Conservation (phyloP, 345 rosid genomes). For the Acer saccharum region DNA sequence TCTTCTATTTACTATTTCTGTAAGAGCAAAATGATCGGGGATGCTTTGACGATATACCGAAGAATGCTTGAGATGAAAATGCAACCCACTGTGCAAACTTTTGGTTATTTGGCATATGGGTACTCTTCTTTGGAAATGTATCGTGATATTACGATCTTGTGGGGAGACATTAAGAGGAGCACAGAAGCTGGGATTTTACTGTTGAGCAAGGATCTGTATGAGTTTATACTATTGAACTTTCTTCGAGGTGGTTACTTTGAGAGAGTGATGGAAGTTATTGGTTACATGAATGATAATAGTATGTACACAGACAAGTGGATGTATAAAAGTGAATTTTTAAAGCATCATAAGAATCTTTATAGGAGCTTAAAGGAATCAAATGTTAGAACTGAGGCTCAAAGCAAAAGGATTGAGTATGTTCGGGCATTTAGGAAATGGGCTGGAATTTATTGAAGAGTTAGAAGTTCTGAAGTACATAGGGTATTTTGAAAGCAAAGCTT, state of each 20-base stretch:
- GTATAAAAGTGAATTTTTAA: slow-evolving; percentile 67
- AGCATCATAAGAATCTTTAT: slow-evolving; percentile 75
- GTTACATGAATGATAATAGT: slow-evolving; percentile 48
- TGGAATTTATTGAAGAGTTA: slow-evolving; percentile 33
- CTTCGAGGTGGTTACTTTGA: slow-evolving; percentile 91
- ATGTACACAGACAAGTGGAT: slow-evolving; percentile 58
- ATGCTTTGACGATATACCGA: slow-evolving; percentile 57
- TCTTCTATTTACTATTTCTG: slow-evolving; percentile 81
- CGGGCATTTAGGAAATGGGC: slow-evolving; percentile 61
- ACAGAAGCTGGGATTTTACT: slow-evolving; percentile 35
- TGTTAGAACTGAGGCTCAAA: slow-evolving; percentile 66
- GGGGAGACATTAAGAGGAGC: slow-evolving; percentile 87
- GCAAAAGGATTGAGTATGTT: slow-evolving; percentile 64
- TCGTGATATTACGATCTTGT: slow-evolving; percentile 66
- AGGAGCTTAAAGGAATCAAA: slow-evolving; percentile 53
- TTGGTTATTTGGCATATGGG: slow-evolving; percentile 49
- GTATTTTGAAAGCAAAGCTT: background rate
- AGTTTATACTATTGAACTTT: slow-evolving; percentile 64
- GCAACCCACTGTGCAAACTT: slow-evolving; percentile 59
- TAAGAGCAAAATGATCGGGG: slow-evolving; percentile 81
- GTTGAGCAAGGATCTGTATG: slow-evolving; percentile 63
- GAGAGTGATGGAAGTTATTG: slow-evolving; percentile 77
- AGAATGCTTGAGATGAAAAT: slow-evolving; percentile 57
- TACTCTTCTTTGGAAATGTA: slow-evolving; percentile 67
- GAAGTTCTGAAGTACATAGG: background rate